phyloP scores from a whole-genome alignment of 441 rosid genomes.

The Aquilaria agallochum region DNA sequence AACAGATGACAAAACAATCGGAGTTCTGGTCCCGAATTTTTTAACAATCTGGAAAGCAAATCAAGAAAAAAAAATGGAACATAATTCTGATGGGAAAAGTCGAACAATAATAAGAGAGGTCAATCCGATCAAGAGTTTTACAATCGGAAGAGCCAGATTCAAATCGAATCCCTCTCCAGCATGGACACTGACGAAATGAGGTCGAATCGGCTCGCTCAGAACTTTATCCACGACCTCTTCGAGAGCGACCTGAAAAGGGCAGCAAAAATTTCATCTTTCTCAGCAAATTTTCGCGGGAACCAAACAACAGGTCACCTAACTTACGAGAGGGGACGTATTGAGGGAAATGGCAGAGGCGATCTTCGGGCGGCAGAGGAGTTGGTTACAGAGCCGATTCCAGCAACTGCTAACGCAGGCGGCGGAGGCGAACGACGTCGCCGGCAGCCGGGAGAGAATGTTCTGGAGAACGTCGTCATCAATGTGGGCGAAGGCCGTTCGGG shows the following conservation, averaged over 20 bases:
- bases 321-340: slow-evolving; percentile 37
- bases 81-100: background rate
- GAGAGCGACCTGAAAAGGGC: slow-evolving; percentile 33
- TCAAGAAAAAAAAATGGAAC: background rate
- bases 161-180: slow-evolving; percentile 27
- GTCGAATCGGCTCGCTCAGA: slow-evolving; percentile 69
- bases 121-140: slow-evolving; percentile 19
- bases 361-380: slow-evolving; percentile 54
- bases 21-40: slow-evolving; percentile 53
- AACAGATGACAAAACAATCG: slow-evolving; percentile 47
- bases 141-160: slow-evolving; percentile 28
- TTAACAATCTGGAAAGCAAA: slow-evolving; percentile 37
- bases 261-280: background rate
- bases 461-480: slow-evolving; percentile 43
- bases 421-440: slow-evolving; percentile 51
- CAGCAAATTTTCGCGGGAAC: background rate
- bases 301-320: slow-evolving; percentile 4
- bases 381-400: slow-evolving; percentile 43
- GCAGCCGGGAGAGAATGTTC: slow-evolving; percentile 43
- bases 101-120: background rate
- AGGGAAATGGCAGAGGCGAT: slow-evolving; percentile 58
- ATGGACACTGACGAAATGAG: slow-evolving; percentile 68
- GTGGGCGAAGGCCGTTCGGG: slow-evolving; percentile 14
- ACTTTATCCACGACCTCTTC: slow-evolving; percentile 64
- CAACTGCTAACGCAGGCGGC: slow-evolving; percentile 59